A percentile compares a stretch with the other conserved stretches of the same genome.
These are phyloP conservation scores for Fraxinus paxiana DNA, from an alignment of 305 asterid genomes.

Conservation along the genomic window DNA sequence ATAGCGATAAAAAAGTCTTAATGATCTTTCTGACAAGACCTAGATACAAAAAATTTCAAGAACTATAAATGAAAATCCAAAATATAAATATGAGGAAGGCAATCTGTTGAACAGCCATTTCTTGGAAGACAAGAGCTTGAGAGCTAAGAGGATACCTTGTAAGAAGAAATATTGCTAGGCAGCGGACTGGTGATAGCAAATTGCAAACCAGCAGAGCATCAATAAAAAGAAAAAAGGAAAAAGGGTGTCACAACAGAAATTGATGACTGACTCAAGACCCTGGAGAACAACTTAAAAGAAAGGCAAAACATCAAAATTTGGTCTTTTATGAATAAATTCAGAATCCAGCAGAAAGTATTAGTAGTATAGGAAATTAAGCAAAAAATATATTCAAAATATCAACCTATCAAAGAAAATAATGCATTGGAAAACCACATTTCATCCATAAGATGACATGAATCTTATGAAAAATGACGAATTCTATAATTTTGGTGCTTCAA, in stretches of 20 bases:
- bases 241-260: slow-evolving; percentile 30
- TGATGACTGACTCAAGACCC: slow-evolving; percentile 12
- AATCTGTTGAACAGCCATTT: neutral
- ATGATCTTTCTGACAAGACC: neutral
- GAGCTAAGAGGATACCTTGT: slow-evolving; percentile 62
- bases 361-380: neutral
- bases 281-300: slow-evolving; percentile 1
- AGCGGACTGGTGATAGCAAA: slow-evolving; percentile 54
- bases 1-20: neutral
- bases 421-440: neutral
- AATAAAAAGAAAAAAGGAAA: slow-evolving; percentile 22
- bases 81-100: neutral
- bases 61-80: neutral
- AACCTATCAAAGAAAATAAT: neutral
- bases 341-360: neutral
- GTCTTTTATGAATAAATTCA: neutral
- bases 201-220: slow-evolving; percentile 22
- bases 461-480: neutral
- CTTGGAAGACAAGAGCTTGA: slow-evolving; percentile 2
- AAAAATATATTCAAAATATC: neutral
- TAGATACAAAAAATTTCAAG: neutral
- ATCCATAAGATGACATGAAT: neutral
- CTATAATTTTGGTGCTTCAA: neutral
- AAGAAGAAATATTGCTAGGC: slow-evolving; percentile 83
- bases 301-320: neutral